These are phyloP conservation scores for Porpolomopsis calyptriformis DNA, from an alignment of 768 basidiomycete genomes.

Conservation along the genomic window DNA sequence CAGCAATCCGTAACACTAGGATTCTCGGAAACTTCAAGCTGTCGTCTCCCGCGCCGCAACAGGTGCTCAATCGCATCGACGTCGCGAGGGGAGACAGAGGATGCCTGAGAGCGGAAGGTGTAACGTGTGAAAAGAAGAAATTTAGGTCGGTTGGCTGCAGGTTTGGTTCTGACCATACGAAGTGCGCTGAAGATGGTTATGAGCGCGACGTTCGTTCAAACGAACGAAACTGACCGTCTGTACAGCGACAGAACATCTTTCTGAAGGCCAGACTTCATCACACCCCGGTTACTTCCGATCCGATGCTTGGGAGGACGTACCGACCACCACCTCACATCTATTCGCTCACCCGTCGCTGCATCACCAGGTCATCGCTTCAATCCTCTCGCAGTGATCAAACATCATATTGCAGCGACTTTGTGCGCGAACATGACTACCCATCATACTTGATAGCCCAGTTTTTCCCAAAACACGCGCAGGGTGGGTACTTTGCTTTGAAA, in stretches of 20 bases:
- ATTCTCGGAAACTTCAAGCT: conserved; percentile 62
- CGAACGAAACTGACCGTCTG: conserved; percentile 25
- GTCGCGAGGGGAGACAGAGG: conserved; percentile 51
- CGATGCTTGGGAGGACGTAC: no score
- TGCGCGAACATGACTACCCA: conserved; percentile 76
- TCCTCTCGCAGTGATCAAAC: no score
- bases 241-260: conserved; percentile 42
- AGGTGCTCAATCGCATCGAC: conserved; percentile 66
- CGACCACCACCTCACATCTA: no score
- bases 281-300: conserved; percentile 9
- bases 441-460: conserved; percentile 62
- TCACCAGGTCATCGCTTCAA: no score
- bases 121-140: conserved; percentile 62
- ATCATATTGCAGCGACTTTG: conserved; percentile 59
- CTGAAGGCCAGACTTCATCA: conserved; percentile 34
- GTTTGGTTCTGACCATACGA: conserved; percentile 64
- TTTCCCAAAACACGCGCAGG: conserved; percentile 55
- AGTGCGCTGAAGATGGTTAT: conserved; percentile 42
- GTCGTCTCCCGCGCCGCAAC: conserved; percentile 54
- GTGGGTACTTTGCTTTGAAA: conserved; percentile 66
- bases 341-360: no score
- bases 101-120: conserved; percentile 56
- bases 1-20: conserved; percentile 61
- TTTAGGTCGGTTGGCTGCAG: conserved; percentile 44
- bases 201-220: background rate